Base-by-base conservation (phyloP, 2,329 filamentous ascomycete species). In the Trichophyton simii region DNA sequence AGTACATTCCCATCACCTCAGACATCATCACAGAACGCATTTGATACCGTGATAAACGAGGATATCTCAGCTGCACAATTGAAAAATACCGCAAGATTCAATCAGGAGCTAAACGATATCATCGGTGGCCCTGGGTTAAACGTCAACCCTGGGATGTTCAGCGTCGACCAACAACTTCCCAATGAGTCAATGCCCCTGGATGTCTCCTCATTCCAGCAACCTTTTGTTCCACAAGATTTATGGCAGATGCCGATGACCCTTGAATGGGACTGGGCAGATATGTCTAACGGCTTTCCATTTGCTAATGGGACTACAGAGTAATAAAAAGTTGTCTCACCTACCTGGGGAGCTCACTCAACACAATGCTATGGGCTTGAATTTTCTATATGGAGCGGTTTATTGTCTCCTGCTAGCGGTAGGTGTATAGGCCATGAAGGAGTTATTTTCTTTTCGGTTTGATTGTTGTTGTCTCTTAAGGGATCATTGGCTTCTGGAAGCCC, bases 161-260 rank as follows among this genome's bases (percentile, higher is more conserved):
- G 55, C 25, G 34, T 41, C 11, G 58, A 59, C 13, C 62, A 62
- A 46, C 63, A 70, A 4, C 71, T 72, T 58, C 66, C 69, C 3
- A 64, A 69, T 36, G 68, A 66, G 20, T 68, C 71, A 36, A 69
- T 71, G 9, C 68, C 70, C 7, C 63, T 72, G 34, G 70, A 69
- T 61, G 70, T 76, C 41, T 72, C 75, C 11, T 69, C 79, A 18
- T 91, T 91, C 70, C 87, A 91, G 68, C 88, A 95, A 66, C 91
- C 91, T 0, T 87, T 96, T 68, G 84, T 97, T 22, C 92, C 94
- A 3, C 90, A 92, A 68, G 94, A 97, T 74, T 75, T 97, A 28
- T 99, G 94, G 85, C 88, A 92, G 72, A 86, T 97, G 83, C 91
- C 92, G 1, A 95, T 96, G 86, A 95, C 89, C 2, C 81, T 97